Base-by-base conservation (phyloP, 768 basidiomycete species). In the Leucocoprinus leucothites region DNA sequence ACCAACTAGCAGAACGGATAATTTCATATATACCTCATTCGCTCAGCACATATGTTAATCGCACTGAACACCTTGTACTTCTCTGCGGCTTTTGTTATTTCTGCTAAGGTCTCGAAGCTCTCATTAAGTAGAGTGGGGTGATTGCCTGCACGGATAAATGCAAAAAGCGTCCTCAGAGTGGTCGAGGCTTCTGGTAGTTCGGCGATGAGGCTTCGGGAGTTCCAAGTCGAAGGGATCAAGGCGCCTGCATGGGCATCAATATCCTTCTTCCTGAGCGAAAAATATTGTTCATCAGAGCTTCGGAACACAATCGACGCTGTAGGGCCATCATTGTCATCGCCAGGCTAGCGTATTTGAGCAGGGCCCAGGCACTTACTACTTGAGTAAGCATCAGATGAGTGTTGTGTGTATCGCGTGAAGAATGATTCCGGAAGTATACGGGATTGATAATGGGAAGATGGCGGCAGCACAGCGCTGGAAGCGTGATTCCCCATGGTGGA, bases 81-180 rank as follows among this genome's bases (percentile, higher is more conserved):
- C 49, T 58, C 57, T 13, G 43, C 51, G 18, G 54, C 59, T 38
- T 59, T 60, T 11, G 61, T 53, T 2, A 63, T 9, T 13, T 41
- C 24, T 5, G 50, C 46, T 16, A 60, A 47, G n/a, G 51, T 19
- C 7, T 58, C 51, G 38, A 58, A 58, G 2, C 25, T 26, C 22
- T 51, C 46, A 16, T 52, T 47, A 3, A 47, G 18, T 14, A 60
- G 45, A 5, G 21, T 46, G 2, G 57, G 61, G 13, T 58, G 53
- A 2, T 36, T 41, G 8, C 47, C 19, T 3, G 61, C 34, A 28
- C 60, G 58, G 21, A 63, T 47, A 43, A 59, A 65, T 35, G 47
- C 43, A 42, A 65, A 63, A 3, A 65, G 56, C 7, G 56, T 40
- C 28, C 56, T 53, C 19, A 65, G 59, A 18, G 51, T 59, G 19